Percentiles rank a stretch among this genome's conserved stretches.
Evolutionary conservation across 768 basidiomycete genomes (phyloP).

Genomic region (Punctularia strigosozonata): DNA sequence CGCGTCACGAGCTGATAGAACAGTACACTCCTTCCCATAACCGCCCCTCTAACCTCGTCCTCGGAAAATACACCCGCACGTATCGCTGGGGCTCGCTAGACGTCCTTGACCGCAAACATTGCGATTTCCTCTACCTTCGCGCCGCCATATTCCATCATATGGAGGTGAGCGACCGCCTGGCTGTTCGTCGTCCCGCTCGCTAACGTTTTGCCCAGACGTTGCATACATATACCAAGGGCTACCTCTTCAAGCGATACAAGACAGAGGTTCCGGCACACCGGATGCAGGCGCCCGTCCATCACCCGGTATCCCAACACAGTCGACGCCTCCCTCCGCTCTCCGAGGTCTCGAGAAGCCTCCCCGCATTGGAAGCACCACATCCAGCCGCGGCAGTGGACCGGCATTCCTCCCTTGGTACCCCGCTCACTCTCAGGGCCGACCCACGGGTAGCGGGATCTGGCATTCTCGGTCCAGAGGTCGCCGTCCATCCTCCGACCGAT

Average conservation of each 20-base stretch:
- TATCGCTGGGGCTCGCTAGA: conserved; percentile 84
- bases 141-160: conserved; percentile 80
- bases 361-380: too few relatives aligned
- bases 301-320: too few relatives aligned
- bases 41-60: conserved; percentile 31
- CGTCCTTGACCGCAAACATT: conserved; percentile 66
- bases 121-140: conserved; percentile 70
- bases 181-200: conserved; percentile 5
- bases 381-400: too few relatives aligned
- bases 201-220: conserved; percentile 42
- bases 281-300: too few relatives aligned
- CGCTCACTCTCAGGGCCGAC: too few relatives aligned
- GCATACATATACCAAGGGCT: conserved; percentile 75
- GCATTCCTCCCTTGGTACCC: too few relatives aligned
- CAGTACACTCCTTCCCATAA: conserved; percentile 55
- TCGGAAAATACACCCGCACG: conserved; percentile 55
- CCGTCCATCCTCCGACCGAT: too few relatives aligned
- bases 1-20: conserved; percentile 61
- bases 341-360: too few relatives aligned
- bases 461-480: too few relatives aligned
- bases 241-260: conserved; percentile 71
- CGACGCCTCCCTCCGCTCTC: too few relatives aligned
- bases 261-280: conserved; percentile 42
- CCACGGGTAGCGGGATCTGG: too few relatives aligned
- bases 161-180: conserved; percentile 46